Evolutionary conservation across 179 eudicot genomes (phyloP).

Genomic region (Gypsophila paniculata): DNA sequence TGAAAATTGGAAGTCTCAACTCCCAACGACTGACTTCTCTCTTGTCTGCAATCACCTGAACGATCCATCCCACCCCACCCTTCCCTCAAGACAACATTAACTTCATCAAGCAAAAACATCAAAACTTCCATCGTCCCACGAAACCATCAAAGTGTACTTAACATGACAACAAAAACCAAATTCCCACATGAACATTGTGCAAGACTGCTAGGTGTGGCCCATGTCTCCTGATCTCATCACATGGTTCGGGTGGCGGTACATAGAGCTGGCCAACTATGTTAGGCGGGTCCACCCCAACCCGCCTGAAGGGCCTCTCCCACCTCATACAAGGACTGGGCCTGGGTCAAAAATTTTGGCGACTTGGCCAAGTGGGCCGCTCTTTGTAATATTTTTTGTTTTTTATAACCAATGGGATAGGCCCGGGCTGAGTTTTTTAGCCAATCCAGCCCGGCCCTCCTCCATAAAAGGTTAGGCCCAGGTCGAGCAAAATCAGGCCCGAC

Average conservation of each 20-base stretch:
- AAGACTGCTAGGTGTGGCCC: slow-evolving; percentile 11
- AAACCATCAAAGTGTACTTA: neutral
- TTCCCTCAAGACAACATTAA: neutral
- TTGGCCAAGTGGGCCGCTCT: no score
- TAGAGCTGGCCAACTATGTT: no score
- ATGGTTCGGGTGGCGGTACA: slow-evolving; percentile 9
- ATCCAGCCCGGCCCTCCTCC: no score
- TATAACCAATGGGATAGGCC: no score
- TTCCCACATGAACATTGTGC: neutral
- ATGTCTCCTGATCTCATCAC: slow-evolving; percentile 20
- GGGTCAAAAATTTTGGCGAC: no score
- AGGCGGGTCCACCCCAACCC: no score
- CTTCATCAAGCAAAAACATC: neutral
- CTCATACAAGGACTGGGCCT: no score
- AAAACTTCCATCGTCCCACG: slow-evolving; percentile 11
- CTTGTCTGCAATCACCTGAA: neutral
- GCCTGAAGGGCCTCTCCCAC: no score
- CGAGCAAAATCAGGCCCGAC: no score
- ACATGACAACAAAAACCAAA: slow-evolving; percentile 8
- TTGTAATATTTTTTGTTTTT: no score
- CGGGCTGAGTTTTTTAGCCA: no score
- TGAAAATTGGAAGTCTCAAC: neutral
- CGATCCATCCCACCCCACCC: neutral
- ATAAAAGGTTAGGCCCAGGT: no score
- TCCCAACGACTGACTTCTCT: neutral